Percentiles rank a stretch among this genome's conserved stretches.
phyloP scores from a whole-genome alignment of 2,329 filamentous ascomycete species.

The Cladosporium sp. region DNA sequence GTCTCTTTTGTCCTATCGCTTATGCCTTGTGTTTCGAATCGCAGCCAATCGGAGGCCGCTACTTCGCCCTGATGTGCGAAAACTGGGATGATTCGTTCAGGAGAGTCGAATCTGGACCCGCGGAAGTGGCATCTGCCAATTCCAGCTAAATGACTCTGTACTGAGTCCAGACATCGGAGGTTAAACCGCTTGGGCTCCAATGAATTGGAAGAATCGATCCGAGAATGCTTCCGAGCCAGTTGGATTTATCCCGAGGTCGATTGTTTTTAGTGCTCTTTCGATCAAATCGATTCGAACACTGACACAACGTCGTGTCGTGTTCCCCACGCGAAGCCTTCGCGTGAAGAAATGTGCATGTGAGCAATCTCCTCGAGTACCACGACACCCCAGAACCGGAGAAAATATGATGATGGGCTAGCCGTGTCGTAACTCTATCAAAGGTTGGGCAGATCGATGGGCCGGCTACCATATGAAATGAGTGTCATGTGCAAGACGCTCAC shows the following conservation, averaged over 20 bases:
- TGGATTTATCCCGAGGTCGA: neutral
- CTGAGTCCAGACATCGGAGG: neutral
- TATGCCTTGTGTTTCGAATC: neutral
- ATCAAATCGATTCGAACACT: neutral
- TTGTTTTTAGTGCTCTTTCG: neutral
- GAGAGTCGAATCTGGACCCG: neutral
- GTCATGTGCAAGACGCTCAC: neutral
- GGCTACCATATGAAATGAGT: neutral
- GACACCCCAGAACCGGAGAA: slow-evolving; percentile 4
- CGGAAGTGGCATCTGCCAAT: neutral
- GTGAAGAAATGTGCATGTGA: neutral
- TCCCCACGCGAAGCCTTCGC: neutral
- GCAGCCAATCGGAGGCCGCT: slow-evolving; percentile 6
- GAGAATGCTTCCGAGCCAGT: slow-evolving; percentile 11
- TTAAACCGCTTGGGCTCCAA: slow-evolving; percentile 1
- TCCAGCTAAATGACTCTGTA: neutral
- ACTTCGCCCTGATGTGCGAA: neutral
- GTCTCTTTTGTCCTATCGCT: slow-evolving; percentile 8
- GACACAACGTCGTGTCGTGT: slow-evolving; percentile 2
- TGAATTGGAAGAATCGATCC: neutral
- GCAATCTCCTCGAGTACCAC: neutral
- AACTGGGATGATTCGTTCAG: slow-evolving; percentile 11
- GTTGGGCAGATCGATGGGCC: neutral
- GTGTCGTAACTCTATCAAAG: neutral
- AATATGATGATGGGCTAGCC: neutral